Percentiles rank a stretch among this genome's conserved stretches.
phyloP scores from a whole-genome alignment of 192 early-diverging fungal genomes.

The Funneliformis mosseae region DNA sequence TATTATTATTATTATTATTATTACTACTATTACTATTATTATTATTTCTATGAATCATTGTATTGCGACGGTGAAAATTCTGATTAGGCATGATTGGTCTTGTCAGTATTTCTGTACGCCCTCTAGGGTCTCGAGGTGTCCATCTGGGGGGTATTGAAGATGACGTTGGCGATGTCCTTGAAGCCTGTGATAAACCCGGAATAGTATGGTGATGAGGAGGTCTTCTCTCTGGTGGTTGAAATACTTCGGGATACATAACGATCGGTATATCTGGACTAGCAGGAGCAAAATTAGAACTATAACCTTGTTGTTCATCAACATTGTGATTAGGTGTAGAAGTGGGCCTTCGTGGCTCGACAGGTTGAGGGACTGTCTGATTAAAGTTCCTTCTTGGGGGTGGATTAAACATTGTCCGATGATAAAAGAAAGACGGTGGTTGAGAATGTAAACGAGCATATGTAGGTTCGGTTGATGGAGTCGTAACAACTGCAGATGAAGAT shows the following conservation, averaged over 20 bases:
- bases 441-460: neutral
- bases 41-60: neutral
- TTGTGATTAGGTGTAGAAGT: neutral
- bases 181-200: neutral
- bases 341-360: neutral
- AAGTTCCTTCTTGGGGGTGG: neutral
- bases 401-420: neutral
- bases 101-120: neutral
- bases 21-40: too few species aligned
- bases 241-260: neutral
- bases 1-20: neutral
- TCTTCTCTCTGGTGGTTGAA: neutral
- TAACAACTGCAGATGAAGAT: neutral
- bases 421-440: neutral
- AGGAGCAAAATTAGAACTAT: conserved; percentile 11
- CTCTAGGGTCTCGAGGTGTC: neutral
- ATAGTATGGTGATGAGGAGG: neutral
- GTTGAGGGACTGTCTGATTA: neutral
- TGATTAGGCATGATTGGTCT: conserved; percentile 3
- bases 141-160: neutral
- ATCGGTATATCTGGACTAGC: neutral
- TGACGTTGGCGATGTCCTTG: neutral
- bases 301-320: conserved; percentile 1
- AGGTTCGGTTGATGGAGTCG: neutral
- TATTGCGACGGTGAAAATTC: neutral